Evolutionary conservation across 805 yeast species (phyloP).

Genomic region (Zygosaccharomyces lentus): DNA sequence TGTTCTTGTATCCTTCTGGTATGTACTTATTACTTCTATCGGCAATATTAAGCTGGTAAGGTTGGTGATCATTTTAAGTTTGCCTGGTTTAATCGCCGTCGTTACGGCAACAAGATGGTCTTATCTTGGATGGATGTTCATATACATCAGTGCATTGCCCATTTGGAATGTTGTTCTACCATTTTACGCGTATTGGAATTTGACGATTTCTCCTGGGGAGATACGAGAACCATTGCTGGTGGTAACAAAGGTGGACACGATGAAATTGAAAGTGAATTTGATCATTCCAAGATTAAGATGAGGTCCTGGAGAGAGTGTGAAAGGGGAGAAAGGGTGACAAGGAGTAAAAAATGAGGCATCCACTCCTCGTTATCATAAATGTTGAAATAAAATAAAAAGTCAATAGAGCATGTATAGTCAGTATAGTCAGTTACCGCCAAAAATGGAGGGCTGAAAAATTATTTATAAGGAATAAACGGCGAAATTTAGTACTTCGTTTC

Average conservation of each 20-base stretch:
- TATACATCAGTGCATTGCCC: slow-evolving; percentile 80
- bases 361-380: not conserved
- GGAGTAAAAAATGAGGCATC: slow-evolving; percentile 2
- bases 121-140: slow-evolving; percentile 72
- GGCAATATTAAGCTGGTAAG: too few relatives aligned
- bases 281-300: slow-evolving; percentile 85
- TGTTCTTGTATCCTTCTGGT: too few relatives aligned
- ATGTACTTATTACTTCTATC: too few relatives aligned
- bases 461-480: slow-evolving; percentile 7
- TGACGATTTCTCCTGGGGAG: slow-evolving; percentile 97
- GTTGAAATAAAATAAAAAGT: not conserved
- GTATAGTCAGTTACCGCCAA: not conserved
- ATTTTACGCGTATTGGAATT: slow-evolving; percentile 85
- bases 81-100: slow-evolving; percentile 78
- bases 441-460: not conserved
- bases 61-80: slow-evolving; percentile 73
- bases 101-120: slow-evolving; percentile 72
- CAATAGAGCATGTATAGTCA: slow-evolving; percentile 1
- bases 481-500: slow-evolving; percentile 4
- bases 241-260: slow-evolving; percentile 44
- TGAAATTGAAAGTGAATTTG: slow-evolving; percentile 75
- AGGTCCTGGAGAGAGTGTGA: slow-evolving; percentile 80
- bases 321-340: slow-evolving; percentile 11
- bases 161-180: slow-evolving; percentile 91
- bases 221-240: slow-evolving; percentile 74